Evolutionary conservation across 495 filamentous ascomycete genomes (phyloP), one percentile per base, ranked within the genome.

Genomic region (Podospora australis): DNA sequence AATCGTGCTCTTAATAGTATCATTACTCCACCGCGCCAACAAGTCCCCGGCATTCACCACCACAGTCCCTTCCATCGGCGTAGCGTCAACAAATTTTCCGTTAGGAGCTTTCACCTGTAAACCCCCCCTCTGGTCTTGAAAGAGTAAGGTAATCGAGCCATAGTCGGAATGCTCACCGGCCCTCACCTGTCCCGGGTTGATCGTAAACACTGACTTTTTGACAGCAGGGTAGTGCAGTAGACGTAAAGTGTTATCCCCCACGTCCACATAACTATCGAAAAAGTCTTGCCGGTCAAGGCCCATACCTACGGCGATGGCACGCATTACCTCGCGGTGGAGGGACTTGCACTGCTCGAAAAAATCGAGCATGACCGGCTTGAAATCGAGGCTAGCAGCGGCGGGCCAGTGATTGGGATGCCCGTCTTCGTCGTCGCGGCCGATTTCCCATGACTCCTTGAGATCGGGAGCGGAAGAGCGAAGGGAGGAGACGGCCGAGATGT

Each of bases 41-140:
- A 96, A 53, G 67, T 97, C 91, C 1, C 90, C 91, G 1, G 90
- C 90, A 63, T 97, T 96, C 24, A 97, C 77, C 5, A 97, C 88
- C 45, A 92, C 84, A 3, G 89, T 90, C 42, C 81, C 84, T 23
- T 81, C 71, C 45, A 95, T 88, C 0, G 91, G 91, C 23, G 77
- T 86, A 14, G 86, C 91, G 57, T 95, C 81, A 14, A 95, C 79
- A 62, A 89, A 97, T 0, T 72, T 80, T 0, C 87, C 86, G 23
- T 77, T 79, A 0, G 88, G 87, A 29, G 78, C 83, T 58, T 81
- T 78, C 8, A 95, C 90, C 67, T 97, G 90, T 48, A 96, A 59
- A 0, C 91, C 91, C 1, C 91, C 91, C 20, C 79, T 69, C 29
- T 70, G 54, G 68, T 96, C 91, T 63, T 97, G 91, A 68, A 97